Conservation (phyloP, 2,329 filamentous ascomycete species). For the Calonectria pauciramosa region DNA sequence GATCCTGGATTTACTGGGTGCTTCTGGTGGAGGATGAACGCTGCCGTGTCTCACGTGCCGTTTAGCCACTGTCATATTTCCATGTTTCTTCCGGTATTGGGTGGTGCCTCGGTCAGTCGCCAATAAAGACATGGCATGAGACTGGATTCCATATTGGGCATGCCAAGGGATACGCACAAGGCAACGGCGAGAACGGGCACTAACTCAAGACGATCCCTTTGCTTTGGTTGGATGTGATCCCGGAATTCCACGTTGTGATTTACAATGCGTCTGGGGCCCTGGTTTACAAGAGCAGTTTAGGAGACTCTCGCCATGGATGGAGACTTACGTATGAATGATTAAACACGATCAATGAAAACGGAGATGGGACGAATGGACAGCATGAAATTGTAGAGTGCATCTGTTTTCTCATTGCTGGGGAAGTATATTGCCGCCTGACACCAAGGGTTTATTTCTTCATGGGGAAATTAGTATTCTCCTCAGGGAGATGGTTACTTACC, state of each 20-base stretch:
- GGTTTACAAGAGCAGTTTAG: neutral
- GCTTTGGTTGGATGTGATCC: slow-evolving; percentile 24
- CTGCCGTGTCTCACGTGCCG: slow-evolving; percentile 7
- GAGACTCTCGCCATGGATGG: neutral
- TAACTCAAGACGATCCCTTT: slow-evolving; percentile 34
- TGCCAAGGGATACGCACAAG: slow-evolving; percentile 26
- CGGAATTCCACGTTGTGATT: neutral
- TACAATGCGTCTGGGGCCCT: slow-evolving; percentile 5
- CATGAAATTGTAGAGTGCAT: neutral
- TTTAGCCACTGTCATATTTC: neutral
- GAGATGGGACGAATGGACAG: neutral
- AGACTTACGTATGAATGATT: neutral
- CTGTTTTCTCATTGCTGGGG: neutral
- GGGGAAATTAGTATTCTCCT: neutral
- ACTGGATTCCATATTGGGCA: slow-evolving; percentile 24
- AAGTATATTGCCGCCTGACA: neutral
- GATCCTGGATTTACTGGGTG: neutral
- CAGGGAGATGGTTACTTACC: neutral
- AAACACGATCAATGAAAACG: neutral
- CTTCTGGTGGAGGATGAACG: neutral
- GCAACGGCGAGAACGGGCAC: slow-evolving; percentile 27
- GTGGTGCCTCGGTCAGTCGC: neutral
- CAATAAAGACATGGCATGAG: slow-evolving; percentile 2
- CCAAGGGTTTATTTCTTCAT: neutral
- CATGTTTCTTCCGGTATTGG: neutral